Evolutionary conservation across 78 protist species (phyloP).

Genomic region (Reticulomyxa filosa): DNA sequence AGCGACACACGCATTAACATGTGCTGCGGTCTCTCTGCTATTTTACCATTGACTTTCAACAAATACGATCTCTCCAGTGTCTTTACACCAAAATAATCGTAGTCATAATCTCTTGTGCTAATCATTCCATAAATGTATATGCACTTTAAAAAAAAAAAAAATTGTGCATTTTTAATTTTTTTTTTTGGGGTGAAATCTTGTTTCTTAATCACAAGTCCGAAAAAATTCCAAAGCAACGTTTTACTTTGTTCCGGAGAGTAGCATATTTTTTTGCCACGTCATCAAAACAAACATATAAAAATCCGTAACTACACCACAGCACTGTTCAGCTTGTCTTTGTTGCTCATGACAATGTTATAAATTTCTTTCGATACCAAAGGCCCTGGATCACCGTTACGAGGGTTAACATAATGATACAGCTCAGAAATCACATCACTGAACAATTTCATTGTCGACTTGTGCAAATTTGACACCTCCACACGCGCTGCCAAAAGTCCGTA

Average conservation of each 20-base stretch:
- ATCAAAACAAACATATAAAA: too few species aligned
- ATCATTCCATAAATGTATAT: too few species aligned
- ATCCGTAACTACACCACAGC: too few species aligned
- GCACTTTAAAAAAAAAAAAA: neutral
- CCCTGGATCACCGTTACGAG: conserved; percentile 30
- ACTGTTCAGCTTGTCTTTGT: too few species aligned
- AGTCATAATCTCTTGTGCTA: conserved; percentile 68
- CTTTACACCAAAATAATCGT: conserved; percentile 66
- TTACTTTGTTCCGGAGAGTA: too few species aligned
- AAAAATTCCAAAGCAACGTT: neutral
- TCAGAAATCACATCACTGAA: conserved; percentile 29
- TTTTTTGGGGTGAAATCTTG: neutral
- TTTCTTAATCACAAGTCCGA: neutral
- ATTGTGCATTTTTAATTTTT: neutral
- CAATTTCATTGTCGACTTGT: conserved; percentile 50
- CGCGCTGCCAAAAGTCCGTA: conserved; percentile 87
- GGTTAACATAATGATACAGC: conserved; percentile 10
- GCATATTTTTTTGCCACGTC: too few species aligned
- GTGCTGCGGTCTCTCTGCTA: conserved; percentile 93
- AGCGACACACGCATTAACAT: conserved; percentile 86
- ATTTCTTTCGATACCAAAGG: conserved; percentile 66
- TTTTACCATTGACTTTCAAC: conserved; percentile 2
- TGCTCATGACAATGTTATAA: conserved; percentile 14
- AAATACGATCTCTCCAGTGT: conserved; percentile 14
- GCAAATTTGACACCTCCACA: conserved; percentile 67